Base-by-base conservation (phyloP, 2,329 filamentous ascomycete genomes). In the Fusarium sp. region DNA sequence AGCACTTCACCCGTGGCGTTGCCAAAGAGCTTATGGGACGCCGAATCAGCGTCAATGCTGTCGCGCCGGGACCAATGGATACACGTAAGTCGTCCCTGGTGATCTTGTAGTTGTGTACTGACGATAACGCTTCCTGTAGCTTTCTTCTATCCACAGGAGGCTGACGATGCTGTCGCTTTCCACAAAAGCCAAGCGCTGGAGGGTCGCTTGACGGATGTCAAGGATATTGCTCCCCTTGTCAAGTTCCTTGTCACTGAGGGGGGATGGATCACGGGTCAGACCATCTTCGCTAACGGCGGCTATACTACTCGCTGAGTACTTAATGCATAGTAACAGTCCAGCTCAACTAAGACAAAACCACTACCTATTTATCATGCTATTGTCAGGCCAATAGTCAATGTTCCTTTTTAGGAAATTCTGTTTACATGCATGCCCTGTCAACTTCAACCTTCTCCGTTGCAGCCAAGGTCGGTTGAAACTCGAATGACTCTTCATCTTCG, bases 71-170 rank as follows among this genome's bases (percentile, higher is more conserved):
- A 11, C 51, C 51, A 2, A 54, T 54, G 35, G 51, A 54, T 6
- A 54, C 51, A 3, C 35, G 51, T 54, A 39, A n/a, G 48, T 28
- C 2, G 1, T 1, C 31, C 24, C 7, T 0, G 9, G 16, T 3
- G 0, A 3, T 31, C 1, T 1, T 26, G 3, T 5, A 12, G 2
- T 2, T 51, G 1, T 26, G 2, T 22, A 36, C 48, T 51, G 3
- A 51, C 9, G 26, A 6, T 11, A 0, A 0, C 4, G 6, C 2
- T n/a, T 5, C 4, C 0, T 5, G 6, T 14, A 54, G 51, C 51
- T 5, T 54, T 54, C 31, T 54, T 54, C 11, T 54, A 54, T 8
- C 51, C 51, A 0, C 33, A 54, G 15, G 51, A 54, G 22, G 26
- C 35, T 18, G 33, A 39, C 18, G 51, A 39, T 1, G 51, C 51